Evolutionary conservation across 2,329 filamentous ascomycete species (phyloP), one percentile per base, ranked within the genome.

Genomic region (Colletotrichum sublineola): DNA sequence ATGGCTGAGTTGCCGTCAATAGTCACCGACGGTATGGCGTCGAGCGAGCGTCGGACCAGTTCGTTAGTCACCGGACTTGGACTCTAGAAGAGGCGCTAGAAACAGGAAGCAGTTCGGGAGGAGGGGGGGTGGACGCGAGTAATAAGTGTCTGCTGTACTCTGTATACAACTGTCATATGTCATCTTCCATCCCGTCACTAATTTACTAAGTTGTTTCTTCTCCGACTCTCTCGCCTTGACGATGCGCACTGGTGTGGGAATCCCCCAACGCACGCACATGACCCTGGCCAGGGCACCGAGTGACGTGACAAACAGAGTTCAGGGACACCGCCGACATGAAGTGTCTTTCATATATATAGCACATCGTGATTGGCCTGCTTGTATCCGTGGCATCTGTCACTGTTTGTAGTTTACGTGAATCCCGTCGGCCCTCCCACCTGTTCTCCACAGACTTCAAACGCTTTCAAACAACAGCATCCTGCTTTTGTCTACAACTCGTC

Each of bases 381-480:
- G 14, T 42, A 18, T 18, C 40, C 14, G 40, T 18, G 24, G 24
- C 24, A 24, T 24, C 24, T 24, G 24, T 36, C 33, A 36, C 33
- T 36, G 33, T 36, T 8, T 48, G 38, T 40, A 57, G 24, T 24
- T 24, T 40, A 55, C 29, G 33, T 12, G 44, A 69, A 58, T 62
- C 64, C 18, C 20, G 24, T 29, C 5, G 15, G 2, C 11, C 56
- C 68, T 67, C 64, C 68, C 15, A 57, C 68, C 14, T 11, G 56
- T 57, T 63, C 68, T 44, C 57, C 68, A 63, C 64, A 53, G 24
- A 63, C 46, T n/a, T 60, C 52, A 57, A 68, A 40, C 68, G 36
- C 46, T 65, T 46, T 44, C 57, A 24, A 65, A 66, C 52, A 31
- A 62, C 18, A 15, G 33, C 36, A n/a, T 48, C 18, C 44, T 24